Evolutionary conservation across 768 basidiomycete genomes (phyloP).

Genomic region (Hericium alpestre): DNA sequence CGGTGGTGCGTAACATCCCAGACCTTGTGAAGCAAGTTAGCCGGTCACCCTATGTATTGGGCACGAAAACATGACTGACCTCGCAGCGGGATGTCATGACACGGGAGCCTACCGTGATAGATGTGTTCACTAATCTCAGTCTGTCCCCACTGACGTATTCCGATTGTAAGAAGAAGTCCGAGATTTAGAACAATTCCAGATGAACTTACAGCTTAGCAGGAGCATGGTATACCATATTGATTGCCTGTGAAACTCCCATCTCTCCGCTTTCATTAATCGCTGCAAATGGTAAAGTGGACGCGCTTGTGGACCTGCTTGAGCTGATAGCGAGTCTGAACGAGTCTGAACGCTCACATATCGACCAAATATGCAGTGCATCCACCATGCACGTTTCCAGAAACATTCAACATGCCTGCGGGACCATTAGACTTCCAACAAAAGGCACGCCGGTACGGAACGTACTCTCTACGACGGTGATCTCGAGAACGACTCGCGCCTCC

Average conservation of each 20-base stretch:
- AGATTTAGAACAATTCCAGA: neutral
- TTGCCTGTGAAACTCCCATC: neutral
- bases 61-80: neutral
- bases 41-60: neutral
- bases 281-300: neutral
- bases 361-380: constrained; percentile 2
- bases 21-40: neutral
- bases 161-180: neutral
- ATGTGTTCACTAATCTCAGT: neutral
- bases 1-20: constrained; percentile 1
- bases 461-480: neutral
- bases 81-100: neutral
- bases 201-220: neutral
- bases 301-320: neutral
- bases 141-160: neutral
- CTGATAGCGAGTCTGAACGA: neutral
- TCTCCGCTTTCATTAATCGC: neutral
- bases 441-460: neutral
- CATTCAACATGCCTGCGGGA: neutral
- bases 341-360: neutral
- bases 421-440: too few relatives aligned
- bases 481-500: neutral
- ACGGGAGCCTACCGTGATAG: neutral
- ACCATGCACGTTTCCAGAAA: neutral
- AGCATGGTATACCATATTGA: constrained; percentile 2